phyloP scores from a whole-genome alignment of 2,329 filamentous ascomycete genomes.

The Beauveria medogensis region DNA sequence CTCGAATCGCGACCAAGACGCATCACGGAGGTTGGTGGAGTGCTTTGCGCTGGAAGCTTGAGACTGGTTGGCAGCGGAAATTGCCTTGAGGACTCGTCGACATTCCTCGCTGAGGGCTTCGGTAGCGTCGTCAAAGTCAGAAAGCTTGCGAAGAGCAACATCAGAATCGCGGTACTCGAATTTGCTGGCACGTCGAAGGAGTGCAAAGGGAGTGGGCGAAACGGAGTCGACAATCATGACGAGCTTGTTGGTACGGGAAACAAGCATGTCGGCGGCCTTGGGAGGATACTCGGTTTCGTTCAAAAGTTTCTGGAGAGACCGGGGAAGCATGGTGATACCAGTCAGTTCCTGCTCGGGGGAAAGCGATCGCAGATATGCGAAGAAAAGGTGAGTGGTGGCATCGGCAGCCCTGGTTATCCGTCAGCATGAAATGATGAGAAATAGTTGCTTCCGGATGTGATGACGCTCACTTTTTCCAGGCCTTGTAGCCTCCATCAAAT shows the following conservation, averaged over 20 bases:
- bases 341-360: slow-evolving; percentile 71
- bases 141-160: slow-evolving; percentile 72
- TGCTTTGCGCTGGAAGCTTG: slow-evolving; percentile 62
- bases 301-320: slow-evolving; percentile 83
- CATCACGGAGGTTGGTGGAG: slow-evolving; percentile 68
- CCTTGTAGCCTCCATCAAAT: slow-evolving; percentile 89
- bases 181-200: slow-evolving; percentile 83
- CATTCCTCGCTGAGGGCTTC: slow-evolving; percentile 89
- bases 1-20: slow-evolving; percentile 94
- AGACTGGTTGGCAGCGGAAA: slow-evolving; percentile 83
- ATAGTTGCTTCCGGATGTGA: not conserved
- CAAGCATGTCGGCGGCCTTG: slow-evolving; percentile 65
- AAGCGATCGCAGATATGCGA: slow-evolving; percentile 87
- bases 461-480: slow-evolving; percentile 64
- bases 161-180: slow-evolving; percentile 94
- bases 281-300: slow-evolving; percentile 94
- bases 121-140: slow-evolving; percentile 82
- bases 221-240: slow-evolving; percentile 96
- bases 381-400: slow-evolving; percentile 94
- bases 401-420: slow-evolving; percentile 66
- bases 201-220: slow-evolving; percentile 86
- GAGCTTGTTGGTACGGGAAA: slow-evolving; percentile 76
- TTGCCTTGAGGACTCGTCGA: slow-evolving; percentile 77
- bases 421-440: slow-evolving; percentile 12
- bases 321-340: slow-evolving; percentile 78